Evolutionary conservation across 2,329 filamentous ascomycete genomes (phyloP).

Genomic region (Apiospora rasikravindrae): DNA sequence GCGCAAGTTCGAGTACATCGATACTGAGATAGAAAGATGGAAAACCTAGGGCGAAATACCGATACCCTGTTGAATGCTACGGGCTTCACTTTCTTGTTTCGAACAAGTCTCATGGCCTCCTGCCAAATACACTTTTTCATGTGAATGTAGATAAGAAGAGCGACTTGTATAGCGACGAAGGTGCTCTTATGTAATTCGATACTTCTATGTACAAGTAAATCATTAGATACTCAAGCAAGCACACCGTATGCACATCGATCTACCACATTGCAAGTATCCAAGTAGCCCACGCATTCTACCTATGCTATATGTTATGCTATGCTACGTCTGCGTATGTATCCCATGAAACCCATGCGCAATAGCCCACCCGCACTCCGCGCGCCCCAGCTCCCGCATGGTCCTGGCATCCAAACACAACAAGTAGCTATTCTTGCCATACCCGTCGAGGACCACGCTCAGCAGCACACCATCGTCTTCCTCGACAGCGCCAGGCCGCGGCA

Average conservation of each 20-base stretch:
- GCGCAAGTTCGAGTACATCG: too few relatives aligned
- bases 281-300: not conserved
- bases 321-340: slow-evolving; percentile 34
- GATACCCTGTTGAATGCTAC: too few relatives aligned
- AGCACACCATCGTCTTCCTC: slow-evolving; percentile 69
- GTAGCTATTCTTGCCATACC: slow-evolving; percentile 50
- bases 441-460: slow-evolving; percentile 58
- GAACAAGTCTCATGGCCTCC: too few relatives aligned
- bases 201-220: too few relatives aligned
- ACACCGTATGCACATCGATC: not conserved
- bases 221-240: too few relatives aligned
- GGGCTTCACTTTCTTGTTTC: too few relatives aligned
- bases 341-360: slow-evolving; percentile 57
- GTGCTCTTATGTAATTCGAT: too few relatives aligned
- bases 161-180: too few relatives aligned
- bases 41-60: too few relatives aligned
- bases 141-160: too few relatives aligned
- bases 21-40: too few relatives aligned
- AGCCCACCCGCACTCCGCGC: slow-evolving; percentile 48
- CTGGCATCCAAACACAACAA: slow-evolving; percentile 52
- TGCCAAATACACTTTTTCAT: too few relatives aligned
- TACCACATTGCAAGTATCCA: not conserved
- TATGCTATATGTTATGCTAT: not conserved
- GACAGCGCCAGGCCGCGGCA: slow-evolving; percentile 53
- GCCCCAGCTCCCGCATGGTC: slow-evolving; percentile 51